Evolutionary conservation across 164 flowering plant genomes (phyloP), one percentile per base, ranked within the genome.

Genomic region (Akebia trifoliata): DNA sequence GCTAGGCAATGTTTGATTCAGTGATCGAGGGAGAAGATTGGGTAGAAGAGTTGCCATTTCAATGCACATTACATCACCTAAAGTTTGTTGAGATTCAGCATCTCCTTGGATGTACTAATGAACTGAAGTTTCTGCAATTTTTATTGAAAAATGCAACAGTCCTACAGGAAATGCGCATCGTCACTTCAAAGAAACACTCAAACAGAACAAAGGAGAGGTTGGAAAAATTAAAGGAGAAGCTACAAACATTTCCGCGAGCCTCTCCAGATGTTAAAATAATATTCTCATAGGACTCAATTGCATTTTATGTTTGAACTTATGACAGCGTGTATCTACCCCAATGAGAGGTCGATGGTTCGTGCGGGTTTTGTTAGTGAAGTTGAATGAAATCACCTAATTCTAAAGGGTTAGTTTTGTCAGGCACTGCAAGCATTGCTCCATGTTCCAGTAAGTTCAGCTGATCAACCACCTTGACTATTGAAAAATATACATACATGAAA

Each of bases 101-200:
- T 35, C 20, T 57, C 40, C 12, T 32, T 8, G 61, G 61, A 34
- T 34, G 42, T 6, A 25, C 21, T 10, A 45, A 31, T 57, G 52
- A 57, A 46, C 29, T 45, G 5, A 45, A 34, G 30, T 14, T 57
- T 14, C 14, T 57, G 40, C 11, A 21, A 6, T 21, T 57, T 25
- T 34, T 57, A 8, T 29, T 57, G 61, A 44, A 34, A 39, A 57
- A 57, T 32, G 43, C 52, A 24, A 37, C n/a, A 15, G 48, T 11
- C 14, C 36, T 57, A 15, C 25, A 45, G 50, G 26, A 32, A n/a
- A n/a, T 57, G 18, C 14, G 12, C 1, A 7, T 57, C 7, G 25
- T 36, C 9, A 32, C 36, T 1, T 29, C 36, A 6, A 8, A 30
- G 24, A 20, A 17, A 4, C 22, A 2, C 14, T 4, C 15, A 20